These are phyloP conservation scores for Mucor velutinosus DNA, from an alignment of 371 early-diverging fungal genomes.

Conservation along the genomic window DNA sequence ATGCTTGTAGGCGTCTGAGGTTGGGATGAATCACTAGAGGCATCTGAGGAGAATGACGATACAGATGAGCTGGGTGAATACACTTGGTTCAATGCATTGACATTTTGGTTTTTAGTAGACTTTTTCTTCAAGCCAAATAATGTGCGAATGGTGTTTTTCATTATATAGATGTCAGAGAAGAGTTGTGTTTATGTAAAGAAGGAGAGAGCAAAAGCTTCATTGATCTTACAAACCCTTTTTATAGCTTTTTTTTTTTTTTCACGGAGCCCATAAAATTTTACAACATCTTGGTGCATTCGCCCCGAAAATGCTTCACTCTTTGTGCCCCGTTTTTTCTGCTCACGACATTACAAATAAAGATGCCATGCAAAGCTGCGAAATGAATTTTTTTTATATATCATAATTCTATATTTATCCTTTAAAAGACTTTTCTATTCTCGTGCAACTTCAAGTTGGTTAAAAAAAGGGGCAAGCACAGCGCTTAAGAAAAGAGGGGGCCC, in stretches of 20 bases:
- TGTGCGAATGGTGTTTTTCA: slow-evolving; percentile 16
- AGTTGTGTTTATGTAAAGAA: background rate
- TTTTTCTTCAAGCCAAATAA: slow-evolving; percentile 23
- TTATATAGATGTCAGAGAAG: background rate
- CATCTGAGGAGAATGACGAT: slow-evolving; percentile 28
- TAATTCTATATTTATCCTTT: background rate
- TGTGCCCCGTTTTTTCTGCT: background rate
- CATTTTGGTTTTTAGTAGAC: background rate
- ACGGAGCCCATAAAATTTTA: background rate
- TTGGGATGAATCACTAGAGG: slow-evolving; percentile 15
- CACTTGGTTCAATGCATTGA: background rate
- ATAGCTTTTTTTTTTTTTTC: slow-evolving; percentile 1
- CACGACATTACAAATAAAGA: background rate
- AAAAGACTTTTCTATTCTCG: background rate
- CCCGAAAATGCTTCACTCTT: slow-evolving; percentile 5
- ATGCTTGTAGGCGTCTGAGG: slow-evolving; percentile 32
- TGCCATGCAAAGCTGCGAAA: slow-evolving; percentile 13
- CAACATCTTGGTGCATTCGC: background rate
- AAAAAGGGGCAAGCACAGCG: background rate
- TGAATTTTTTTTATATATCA: background rate
- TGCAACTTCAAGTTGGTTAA: slow-evolving; percentile 5
- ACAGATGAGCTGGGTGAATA: slow-evolving; percentile 22
- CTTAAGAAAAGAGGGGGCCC: background rate
- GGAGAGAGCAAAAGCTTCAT: background rate
- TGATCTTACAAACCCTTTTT: background rate